Conservation (phyloP, 352 stramenopile genomes). For the Pythium oligandrum region DNA sequence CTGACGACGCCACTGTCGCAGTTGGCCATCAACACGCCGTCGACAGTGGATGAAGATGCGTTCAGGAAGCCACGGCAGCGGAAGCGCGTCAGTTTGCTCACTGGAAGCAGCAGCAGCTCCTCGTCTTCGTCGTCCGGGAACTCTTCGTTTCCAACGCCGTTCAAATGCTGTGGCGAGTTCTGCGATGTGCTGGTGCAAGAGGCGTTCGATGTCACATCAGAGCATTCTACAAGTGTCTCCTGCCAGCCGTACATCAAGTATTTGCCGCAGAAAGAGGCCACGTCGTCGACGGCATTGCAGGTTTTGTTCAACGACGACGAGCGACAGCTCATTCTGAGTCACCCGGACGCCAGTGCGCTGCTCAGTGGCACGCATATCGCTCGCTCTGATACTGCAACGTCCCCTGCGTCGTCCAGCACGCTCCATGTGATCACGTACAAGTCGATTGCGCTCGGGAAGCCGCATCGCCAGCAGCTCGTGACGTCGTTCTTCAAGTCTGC, state of each 20-base stretch:
- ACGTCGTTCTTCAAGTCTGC: neutral
- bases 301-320: constrained; percentile 54
- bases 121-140: neutral
- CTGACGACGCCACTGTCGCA: too few species aligned
- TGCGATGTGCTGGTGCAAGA: constrained; percentile 49
- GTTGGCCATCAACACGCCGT: too few species aligned
- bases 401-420: constrained; percentile 12
- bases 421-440: constrained; percentile 67
- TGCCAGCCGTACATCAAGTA: constrained; percentile 8
- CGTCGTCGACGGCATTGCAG: constrained; percentile 29
- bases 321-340: constrained; percentile 5
- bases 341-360: constrained; percentile 32
- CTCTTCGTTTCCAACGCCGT: constrained; percentile 55
- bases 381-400: neutral
- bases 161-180: constrained; percentile 78
- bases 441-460: constrained; percentile 69
- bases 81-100: too few species aligned
- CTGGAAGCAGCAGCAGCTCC: constrained; percentile 1
- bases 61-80: too few species aligned
- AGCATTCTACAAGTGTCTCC: neutral
- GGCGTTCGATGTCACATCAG: neutral
- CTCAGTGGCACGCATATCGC: neutral
- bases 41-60: too few species aligned
- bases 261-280: constrained; percentile 12
- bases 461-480: constrained; percentile 43